phyloP scores from a whole-genome alignment of 73 alveolate genomes.

The Paramecium tetraurelia region DNA sequence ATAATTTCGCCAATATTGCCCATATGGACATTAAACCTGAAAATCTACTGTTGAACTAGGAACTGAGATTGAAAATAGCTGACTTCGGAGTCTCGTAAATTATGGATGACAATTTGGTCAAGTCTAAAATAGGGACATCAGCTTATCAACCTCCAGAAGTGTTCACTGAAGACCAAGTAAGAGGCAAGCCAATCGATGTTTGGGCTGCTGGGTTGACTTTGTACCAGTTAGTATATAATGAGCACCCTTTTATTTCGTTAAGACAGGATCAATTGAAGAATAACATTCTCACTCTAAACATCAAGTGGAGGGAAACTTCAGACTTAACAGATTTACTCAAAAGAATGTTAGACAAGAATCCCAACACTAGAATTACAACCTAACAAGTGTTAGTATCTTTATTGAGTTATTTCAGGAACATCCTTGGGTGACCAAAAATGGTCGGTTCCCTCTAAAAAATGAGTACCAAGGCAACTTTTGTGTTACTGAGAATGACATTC shows the following conservation, averaged over 20 bases:
- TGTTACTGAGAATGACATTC: background rate
- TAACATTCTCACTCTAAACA: background rate
- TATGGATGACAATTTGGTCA: slow-evolving; percentile 55
- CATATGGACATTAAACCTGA: slow-evolving; percentile 72
- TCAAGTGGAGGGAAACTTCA: background rate
- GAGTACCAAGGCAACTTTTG: background rate
- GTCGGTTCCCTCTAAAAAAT: background rate
- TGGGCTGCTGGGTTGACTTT: slow-evolving; percentile 71
- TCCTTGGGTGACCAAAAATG: slow-evolving; percentile 34
- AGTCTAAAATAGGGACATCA: slow-evolving; percentile 61
- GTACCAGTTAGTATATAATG: slow-evolving; percentile 38
- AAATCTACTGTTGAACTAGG: slow-evolving; percentile 38
- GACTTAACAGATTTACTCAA: background rate
- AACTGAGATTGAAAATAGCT: slow-evolving; percentile 54
- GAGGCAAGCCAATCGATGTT: slow-evolving; percentile 59
- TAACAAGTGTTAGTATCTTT: background rate
- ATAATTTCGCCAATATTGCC: slow-evolving; percentile 51
- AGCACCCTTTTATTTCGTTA: slow-evolving; percentile 48
- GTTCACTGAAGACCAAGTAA: background rate
- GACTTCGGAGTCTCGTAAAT: slow-evolving; percentile 62
- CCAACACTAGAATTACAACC: background rate
- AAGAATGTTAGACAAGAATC: slow-evolving; percentile 48
- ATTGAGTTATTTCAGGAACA: background rate
- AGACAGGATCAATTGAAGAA: slow-evolving; percentile 4
- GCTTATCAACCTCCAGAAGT: slow-evolving; percentile 70